Conservation (phyloP, 1,139 yeast species). For the Kurtzmaniella quercitrusa region DNA sequence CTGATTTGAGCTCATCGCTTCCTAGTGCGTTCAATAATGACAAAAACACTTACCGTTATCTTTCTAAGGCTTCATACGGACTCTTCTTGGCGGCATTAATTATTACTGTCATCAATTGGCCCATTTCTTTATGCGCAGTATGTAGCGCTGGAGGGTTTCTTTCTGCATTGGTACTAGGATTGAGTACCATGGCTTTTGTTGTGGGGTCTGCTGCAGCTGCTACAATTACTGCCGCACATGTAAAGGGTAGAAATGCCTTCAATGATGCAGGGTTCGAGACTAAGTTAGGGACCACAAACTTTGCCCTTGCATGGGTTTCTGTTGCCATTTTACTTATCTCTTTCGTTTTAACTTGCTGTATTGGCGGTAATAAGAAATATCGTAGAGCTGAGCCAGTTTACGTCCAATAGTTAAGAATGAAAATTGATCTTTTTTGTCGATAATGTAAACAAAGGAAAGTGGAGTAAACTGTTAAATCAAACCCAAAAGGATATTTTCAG, state of each 20-base stretch:
- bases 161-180: not conserved
- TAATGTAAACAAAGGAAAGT: not conserved
- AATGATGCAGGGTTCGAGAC: slow-evolving; percentile 43
- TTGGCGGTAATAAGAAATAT: not conserved
- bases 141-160: not conserved
- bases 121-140: not conserved
- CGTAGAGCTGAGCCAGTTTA: not conserved
- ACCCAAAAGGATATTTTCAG: no score
- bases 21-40: slow-evolving; percentile 45
- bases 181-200: slow-evolving; percentile 47
- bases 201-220: slow-evolving; percentile 47
- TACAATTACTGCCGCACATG: slow-evolving; percentile 61
- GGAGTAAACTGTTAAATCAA: not conserved
- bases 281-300: slow-evolving; percentile 50
- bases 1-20: slow-evolving; percentile 36
- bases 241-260: slow-evolving; percentile 57
- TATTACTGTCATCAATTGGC: not conserved
- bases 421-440: not conserved
- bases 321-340: slow-evolving; percentile 41
- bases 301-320: slow-evolving; percentile 65
- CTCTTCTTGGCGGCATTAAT: slow-evolving; percentile 50
- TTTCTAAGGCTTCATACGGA: slow-evolving; percentile 66
- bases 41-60: slow-evolving; percentile 53
- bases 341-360: slow-evolving; percentile 2
- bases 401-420: not conserved